Percentiles rank a stretch among this genome's conserved stretches.
These are phyloP conservation scores for Boletus edulis DNA, from an alignment of 768 basidiomycete species.

Conservation along the genomic window DNA sequence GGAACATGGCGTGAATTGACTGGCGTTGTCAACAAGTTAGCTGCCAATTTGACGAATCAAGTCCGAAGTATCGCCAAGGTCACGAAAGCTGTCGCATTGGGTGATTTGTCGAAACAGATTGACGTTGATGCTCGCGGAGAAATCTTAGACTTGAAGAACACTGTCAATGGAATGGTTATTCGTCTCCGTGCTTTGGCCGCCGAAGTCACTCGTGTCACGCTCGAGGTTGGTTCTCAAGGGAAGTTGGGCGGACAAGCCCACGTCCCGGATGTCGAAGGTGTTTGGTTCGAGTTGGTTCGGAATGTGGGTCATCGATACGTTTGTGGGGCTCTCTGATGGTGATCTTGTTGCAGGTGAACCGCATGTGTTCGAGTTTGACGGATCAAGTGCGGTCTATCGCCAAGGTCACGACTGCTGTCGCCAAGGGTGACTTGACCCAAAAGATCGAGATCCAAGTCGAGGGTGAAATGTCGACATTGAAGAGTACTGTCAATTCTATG, in stretches of 20 bases:
- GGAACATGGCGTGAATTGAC: constrained; percentile 89
- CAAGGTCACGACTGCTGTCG: constrained; percentile 85
- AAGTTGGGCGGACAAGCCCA: constrained; percentile 86
- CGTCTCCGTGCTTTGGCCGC: constrained; percentile 64
- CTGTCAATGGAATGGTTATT: constrained; percentile 52
- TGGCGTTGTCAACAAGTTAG: constrained; percentile 78
- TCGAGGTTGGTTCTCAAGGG: constrained; percentile 86
- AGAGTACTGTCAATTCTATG: constrained; percentile 90
- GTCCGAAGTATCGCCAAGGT: constrained; percentile 59
- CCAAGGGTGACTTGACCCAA: constrained; percentile 86
- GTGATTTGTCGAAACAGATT: constrained; percentile 87
- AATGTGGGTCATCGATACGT: constrained; percentile 46
- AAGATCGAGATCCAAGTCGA: constrained; percentile 91
- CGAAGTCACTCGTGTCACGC: constrained; percentile 80
- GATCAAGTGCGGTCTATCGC: constrained; percentile 84
- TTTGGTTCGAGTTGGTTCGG: constrained; percentile 80
- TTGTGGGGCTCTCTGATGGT: neutral
- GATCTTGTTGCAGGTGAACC: constrained; percentile 52
- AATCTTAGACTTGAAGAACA: constrained; percentile 76
- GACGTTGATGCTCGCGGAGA: constrained; percentile 90
- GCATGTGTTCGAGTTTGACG: constrained; percentile 79
- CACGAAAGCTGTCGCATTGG: constrained; percentile 78
- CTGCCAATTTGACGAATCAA: constrained; percentile 68
- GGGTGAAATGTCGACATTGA: constrained; percentile 83
- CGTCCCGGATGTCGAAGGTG: constrained; percentile 89